Percentiles rank a stretch among this genome's conserved stretches.
These are phyloP conservation scores for Pisolithus albus DNA, from an alignment of 768 basidiomycete species.

Conservation along the genomic window DNA sequence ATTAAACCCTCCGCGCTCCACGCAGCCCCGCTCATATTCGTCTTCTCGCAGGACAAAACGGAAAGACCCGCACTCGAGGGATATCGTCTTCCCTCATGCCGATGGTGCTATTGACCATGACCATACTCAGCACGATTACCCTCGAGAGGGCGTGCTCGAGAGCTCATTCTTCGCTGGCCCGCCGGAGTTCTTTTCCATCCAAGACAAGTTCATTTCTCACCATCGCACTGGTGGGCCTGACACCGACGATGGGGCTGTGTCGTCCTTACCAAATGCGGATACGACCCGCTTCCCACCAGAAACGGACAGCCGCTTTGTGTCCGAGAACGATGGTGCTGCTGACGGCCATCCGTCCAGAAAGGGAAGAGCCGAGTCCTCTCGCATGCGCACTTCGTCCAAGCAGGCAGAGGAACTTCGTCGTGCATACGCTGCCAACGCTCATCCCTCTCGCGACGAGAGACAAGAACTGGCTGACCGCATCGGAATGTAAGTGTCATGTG, in stretches of 20 bases:
- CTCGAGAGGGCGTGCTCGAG: conserved; percentile 18
- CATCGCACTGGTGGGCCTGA: conserved; percentile 21
- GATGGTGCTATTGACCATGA: conserved; percentile 1
- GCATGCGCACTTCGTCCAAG: conserved; percentile 54
- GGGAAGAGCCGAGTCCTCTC: conserved; percentile 29
- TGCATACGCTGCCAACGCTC: conserved; percentile 55
- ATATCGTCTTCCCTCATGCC: conserved; percentile 17
- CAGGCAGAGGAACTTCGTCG: conserved; percentile 67
- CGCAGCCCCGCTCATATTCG: conserved; percentile 21
- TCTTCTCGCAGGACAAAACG: conserved; percentile 26
- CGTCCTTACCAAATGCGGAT: conserved; percentile 33
- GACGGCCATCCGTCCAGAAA: conserved; percentile 23
- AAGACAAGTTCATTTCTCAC: conserved; percentile 30
- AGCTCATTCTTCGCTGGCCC: conserved; percentile 28
- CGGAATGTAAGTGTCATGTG: conserved; percentile 57
- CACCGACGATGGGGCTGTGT: conserved; percentile 19
- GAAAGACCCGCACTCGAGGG: conserved; percentile 27
- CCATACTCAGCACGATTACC: conserved; percentile 5
- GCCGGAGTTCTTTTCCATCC: conserved; percentile 21
- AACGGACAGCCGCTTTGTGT: conserved; percentile 41
- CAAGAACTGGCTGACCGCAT: conserved; percentile 59
- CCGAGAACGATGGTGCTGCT: conserved; percentile 39
- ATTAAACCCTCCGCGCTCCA: conserved; percentile 12
- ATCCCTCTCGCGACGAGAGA: conserved; percentile 62
- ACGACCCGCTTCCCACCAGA: conserved; percentile 46